Conservation (phyloP, 2,329 filamentous ascomycete species). For the Penicillium sp. region DNA sequence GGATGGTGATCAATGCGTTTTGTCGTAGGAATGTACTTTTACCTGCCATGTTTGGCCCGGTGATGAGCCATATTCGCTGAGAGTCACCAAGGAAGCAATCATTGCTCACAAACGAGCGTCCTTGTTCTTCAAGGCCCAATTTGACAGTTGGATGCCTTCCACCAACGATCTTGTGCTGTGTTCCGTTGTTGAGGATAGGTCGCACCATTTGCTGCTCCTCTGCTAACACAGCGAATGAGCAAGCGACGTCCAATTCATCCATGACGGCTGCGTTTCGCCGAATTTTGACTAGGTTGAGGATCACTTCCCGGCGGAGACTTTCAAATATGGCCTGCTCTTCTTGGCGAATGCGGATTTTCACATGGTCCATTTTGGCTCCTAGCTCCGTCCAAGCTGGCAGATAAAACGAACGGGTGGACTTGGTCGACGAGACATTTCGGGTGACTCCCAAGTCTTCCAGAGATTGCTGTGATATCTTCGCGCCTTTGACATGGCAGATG, state of each 20-base stretch:
- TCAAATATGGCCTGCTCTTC: slow-evolving; percentile 84
- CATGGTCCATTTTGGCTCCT: slow-evolving; percentile 76
- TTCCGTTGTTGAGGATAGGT: slow-evolving; percentile 68
- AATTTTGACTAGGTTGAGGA: slow-evolving; percentile 79
- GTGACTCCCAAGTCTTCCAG: slow-evolving; percentile 48
- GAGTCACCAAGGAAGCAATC: slow-evolving; percentile 79
- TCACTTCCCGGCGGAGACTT: slow-evolving; percentile 71
- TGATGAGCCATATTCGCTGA: slow-evolving; percentile 70
- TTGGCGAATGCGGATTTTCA: slow-evolving; percentile 72
- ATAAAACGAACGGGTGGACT: slow-evolving; percentile 82
- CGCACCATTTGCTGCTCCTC: slow-evolving; percentile 71
- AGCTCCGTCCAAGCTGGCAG: slow-evolving; percentile 80
- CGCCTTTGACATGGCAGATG: slow-evolving; percentile 83
- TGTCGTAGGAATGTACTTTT: slow-evolving; percentile 96
- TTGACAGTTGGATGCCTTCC: slow-evolving; percentile 94
- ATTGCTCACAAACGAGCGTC: slow-evolving; percentile 80
- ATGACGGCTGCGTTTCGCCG: slow-evolving; percentile 88
- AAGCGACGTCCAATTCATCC: slow-evolving; percentile 88
- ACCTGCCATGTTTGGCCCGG: slow-evolving; percentile 95
- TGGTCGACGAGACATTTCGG: slow-evolving; percentile 73
- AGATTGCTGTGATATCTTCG: slow-evolving; percentile 61
- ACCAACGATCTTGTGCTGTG: slow-evolving; percentile 73
- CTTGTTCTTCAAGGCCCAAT: slow-evolving; percentile 74
- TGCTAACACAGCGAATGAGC: slow-evolving; percentile 80
- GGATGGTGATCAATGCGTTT: slow-evolving; percentile 89